Percentiles rank a stretch among this genome's conserved stretches.
phyloP scores from a whole-genome alignment of 768 basidiomycete species.

The Pleurotus tuoliensis region DNA sequence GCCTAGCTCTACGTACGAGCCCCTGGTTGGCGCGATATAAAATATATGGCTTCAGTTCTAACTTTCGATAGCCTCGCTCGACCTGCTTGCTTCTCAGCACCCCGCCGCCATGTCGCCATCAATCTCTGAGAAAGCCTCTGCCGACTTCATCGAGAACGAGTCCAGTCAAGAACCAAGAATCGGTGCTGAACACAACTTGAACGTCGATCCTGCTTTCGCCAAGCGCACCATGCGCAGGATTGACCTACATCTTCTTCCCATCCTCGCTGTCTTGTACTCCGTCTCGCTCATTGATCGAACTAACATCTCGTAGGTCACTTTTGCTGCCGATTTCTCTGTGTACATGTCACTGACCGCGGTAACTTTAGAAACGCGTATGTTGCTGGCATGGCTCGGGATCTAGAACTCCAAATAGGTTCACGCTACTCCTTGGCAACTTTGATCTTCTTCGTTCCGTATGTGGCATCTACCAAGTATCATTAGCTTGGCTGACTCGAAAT shows the following conservation, averaged over 20 bases:
- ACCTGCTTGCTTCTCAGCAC: not conserved
- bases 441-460: constrained; percentile 7
- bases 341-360: not conserved
- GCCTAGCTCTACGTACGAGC: not conserved
- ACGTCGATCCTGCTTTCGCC: constrained; percentile 1
- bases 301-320: constrained; percentile 1
- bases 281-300: constrained; percentile 5
- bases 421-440: constrained; percentile 1
- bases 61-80: not conserved
- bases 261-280: constrained; percentile 3
- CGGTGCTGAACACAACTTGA: not conserved
- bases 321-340: not conserved
- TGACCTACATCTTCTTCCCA: constrained; percentile 1
- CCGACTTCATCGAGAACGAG: constrained; percentile 5
- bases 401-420: not conserved
- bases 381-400: constrained; percentile 2
- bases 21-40: too few relatives aligned
- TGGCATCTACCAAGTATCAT: not conserved
- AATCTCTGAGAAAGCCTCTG: constrained; percentile 5
- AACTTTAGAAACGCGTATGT: not conserved
- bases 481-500: not conserved
- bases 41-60: too few relatives aligned
- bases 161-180: not conserved
- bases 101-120: constrained; percentile 3
- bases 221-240: not conserved